Base-by-base conservation (phyloP, 2,329 filamentous ascomycete species). In the Fusarium continuum region DNA sequence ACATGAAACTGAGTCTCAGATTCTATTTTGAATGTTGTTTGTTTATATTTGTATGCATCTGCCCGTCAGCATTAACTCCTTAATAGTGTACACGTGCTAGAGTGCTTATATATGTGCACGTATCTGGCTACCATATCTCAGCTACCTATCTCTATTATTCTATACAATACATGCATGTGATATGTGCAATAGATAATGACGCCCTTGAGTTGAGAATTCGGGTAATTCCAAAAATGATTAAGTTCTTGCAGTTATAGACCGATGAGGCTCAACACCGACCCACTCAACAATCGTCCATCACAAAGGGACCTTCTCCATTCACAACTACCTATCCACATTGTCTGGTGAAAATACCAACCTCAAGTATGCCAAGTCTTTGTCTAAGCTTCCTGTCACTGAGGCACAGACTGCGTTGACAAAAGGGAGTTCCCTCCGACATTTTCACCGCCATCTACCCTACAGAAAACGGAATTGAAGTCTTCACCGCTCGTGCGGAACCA, bases 381-480 rank as follows among this genome's bases (percentile, higher is more conserved):
- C 19, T 32, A 41, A 44, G 26, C 46, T 19, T 46, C 31, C 40
- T 55, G 38, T 61, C 60, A 45, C 64, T 53, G 31, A 38, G 58
- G 51, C 45, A 69, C 44, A 51, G 43, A 39, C 46, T 26, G n/a
- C 23, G 31, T 28, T 34, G 41, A 35, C 39, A 45, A n/a, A 38
- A 55, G 28, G 8, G 49, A 53, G 32, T 28, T 32, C 28, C 43
- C 53, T 57, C 48, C 55, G 34, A 61, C 46, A 46, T 47, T 65
- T 46, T 70, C 68, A 70, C 68, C 68, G 60, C 68, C 44, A 44
- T 39, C 65, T 70, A 71, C 69, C 69, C 67, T 71, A 69, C 46
- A 70, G 51, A 39, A 39, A 25, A 16, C 16, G 29, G 19, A 45
- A 40, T n/a, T 36, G 36, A 65, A 44, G 50, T 13, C 53, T 66